These are phyloP conservation scores for Amaranthus cruentus DNA, from an alignment of 148 eudicot genomes.

Conservation along the genomic window DNA sequence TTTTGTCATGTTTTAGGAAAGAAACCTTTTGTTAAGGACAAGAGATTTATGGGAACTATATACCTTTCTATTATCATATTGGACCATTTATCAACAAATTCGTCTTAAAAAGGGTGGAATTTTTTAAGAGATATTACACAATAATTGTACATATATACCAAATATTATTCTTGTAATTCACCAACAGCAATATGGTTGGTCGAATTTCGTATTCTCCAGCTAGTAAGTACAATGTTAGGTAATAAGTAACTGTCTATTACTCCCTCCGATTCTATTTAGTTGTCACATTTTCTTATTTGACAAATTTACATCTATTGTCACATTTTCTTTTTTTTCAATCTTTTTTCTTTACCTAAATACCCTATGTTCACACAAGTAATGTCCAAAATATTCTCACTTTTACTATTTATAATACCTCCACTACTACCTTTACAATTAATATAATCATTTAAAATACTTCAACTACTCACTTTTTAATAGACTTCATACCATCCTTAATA, in stretches of 20 bases:
- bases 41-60: neutral
- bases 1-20: too few species aligned
- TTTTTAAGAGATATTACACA: neutral
- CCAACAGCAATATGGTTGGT: neutral
- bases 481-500: too few species aligned
- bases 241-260: neutral
- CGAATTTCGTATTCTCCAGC: neutral
- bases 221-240: conserved; percentile 9
- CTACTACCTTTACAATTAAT: too few species aligned
- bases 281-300: neutral
- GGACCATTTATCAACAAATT: neutral
- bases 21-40: too few species aligned
- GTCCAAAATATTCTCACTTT: too few species aligned
- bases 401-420: too few species aligned
- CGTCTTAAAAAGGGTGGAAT: conserved; percentile 4
- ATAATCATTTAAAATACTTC: too few species aligned
- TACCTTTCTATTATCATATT: neutral
- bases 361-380: too few species aligned
- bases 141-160: neutral
- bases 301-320: neutral
- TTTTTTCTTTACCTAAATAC: too few species aligned
- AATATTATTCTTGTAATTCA: neutral
- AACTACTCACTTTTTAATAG: too few species aligned
- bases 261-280: too few species aligned
- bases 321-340: too few species aligned